Evolutionary conservation across 306 rosid genomes (phyloP).

Genomic region (Cicer chorassanicum): DNA sequence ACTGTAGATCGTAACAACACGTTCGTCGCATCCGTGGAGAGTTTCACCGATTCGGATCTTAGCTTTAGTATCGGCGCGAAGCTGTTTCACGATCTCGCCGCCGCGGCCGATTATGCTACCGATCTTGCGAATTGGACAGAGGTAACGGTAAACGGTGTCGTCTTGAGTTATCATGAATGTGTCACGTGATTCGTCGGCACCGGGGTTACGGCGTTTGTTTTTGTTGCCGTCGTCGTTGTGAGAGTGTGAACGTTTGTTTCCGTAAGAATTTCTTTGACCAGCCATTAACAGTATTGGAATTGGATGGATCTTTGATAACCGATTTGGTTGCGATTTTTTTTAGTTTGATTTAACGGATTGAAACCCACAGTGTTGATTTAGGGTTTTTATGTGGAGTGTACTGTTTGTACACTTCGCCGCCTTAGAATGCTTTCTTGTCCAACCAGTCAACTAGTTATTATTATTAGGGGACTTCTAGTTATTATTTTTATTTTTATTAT

Average conservation of each 20-base stretch:
- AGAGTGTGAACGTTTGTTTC: constrained; percentile 70
- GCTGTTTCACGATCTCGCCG: constrained; percentile 94
- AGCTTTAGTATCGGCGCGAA: constrained; percentile 79
- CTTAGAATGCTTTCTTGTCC: too few relatives aligned
- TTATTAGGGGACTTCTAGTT: too few relatives aligned
- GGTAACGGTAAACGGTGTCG: constrained; percentile 83
- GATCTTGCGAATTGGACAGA: constrained; percentile 88
- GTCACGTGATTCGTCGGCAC: constrained; percentile 64
- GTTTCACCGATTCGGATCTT: constrained; percentile 95
- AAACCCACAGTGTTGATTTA: too few relatives aligned
- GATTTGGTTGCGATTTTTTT: too few relatives aligned
- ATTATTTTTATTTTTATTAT: too few relatives aligned
- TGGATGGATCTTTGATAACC: too few relatives aligned
- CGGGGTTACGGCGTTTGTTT: constrained; percentile 69
- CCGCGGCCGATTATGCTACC: constrained; percentile 96
- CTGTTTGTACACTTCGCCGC: too few relatives aligned
- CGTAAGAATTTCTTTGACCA: constrained; percentile 73
- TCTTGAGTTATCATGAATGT: constrained; percentile 67
- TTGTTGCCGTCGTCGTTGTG: constrained; percentile 72
- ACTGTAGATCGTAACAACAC: constrained; percentile 84
- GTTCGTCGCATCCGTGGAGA: constrained; percentile 82
- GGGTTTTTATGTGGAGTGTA: too few relatives aligned
- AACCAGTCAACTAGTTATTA: too few relatives aligned
- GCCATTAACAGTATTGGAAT: constrained; percentile 50
- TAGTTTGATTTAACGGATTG: too few relatives aligned